phyloP scores from a whole-genome alignment of 2,329 filamentous ascomycete species.

The Parastagonospora avenae region DNA sequence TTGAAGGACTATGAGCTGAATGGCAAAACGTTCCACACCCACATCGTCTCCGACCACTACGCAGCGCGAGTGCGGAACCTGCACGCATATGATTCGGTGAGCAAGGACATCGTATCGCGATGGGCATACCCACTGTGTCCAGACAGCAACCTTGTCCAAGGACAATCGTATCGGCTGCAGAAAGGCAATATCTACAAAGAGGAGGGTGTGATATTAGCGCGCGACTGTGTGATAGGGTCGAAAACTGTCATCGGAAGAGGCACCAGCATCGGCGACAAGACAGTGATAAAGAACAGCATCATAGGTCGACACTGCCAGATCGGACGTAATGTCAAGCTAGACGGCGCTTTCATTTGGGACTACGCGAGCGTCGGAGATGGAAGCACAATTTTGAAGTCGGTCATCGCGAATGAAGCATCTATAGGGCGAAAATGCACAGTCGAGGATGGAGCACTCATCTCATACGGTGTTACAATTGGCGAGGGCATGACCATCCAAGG shows the following conservation, averaged over 20 bases:
- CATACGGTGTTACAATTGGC: slow-evolving; percentile 74
- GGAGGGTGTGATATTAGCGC: slow-evolving; percentile 73
- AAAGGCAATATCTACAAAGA: slow-evolving; percentile 78
- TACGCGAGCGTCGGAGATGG: slow-evolving; percentile 77
- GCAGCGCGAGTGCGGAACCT: slow-evolving; percentile 85
- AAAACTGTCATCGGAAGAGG: slow-evolving; percentile 77
- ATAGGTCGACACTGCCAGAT: slow-evolving; percentile 87
- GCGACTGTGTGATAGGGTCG: slow-evolving; percentile 71
- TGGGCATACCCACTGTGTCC: slow-evolving; percentile 91
- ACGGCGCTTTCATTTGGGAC: slow-evolving; percentile 88
- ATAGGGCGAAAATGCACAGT: slow-evolving; percentile 75
- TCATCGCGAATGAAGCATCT: slow-evolving; percentile 74
- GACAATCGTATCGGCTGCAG: slow-evolving; percentile 74
- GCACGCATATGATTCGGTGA: slow-evolving; percentile 87
- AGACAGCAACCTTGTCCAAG: slow-evolving; percentile 81
- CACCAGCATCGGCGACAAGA: slow-evolving; percentile 75
- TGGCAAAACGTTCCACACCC: slow-evolving; percentile 92
- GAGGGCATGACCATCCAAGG: slow-evolving; percentile 59
- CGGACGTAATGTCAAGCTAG: slow-evolving; percentile 79
- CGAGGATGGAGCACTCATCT: slow-evolving; percentile 75
- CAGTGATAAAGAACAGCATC: slow-evolving; percentile 73
- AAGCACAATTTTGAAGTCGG: slow-evolving; percentile 69
- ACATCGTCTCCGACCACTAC: slow-evolving; percentile 83
- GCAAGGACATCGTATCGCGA: slow-evolving; percentile 80
- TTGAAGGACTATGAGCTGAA: slow-evolving; percentile 97